Percentiles rank a stretch among this genome's conserved stretches.
These are phyloP conservation scores for Silene noctiflora DNA, from an alignment of 179 eudicot genomes.

Conservation along the genomic window DNA sequence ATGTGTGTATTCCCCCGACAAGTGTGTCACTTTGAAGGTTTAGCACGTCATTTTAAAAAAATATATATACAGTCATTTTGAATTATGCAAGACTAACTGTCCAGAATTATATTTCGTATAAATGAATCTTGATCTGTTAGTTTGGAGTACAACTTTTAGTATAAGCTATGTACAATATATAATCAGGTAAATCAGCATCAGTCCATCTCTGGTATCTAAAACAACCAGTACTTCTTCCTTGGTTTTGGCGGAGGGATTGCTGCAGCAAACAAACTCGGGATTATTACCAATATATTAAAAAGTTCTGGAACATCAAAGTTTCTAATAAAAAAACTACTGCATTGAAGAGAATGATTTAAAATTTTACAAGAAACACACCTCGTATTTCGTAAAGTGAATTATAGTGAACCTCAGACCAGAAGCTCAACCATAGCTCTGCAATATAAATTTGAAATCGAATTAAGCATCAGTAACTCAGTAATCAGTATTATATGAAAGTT, in stretches of 20 bases:
- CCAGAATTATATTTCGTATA: not conserved
- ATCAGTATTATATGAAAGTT: not conserved
- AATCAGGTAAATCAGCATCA: not conserved
- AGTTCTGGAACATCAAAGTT: not conserved
- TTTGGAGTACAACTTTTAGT: not conserved
- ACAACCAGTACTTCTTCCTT: constrained; percentile 79
- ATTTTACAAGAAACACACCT: constrained; percentile 42
- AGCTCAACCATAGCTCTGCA: constrained; percentile 89
- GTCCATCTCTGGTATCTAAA: constrained; percentile 28
- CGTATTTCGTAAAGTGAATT: constrained; percentile 71
- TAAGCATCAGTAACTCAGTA: not conserved
- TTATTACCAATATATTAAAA: not conserved
- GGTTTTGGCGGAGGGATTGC: constrained; percentile 62
- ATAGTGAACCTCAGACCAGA: constrained; percentile 96
- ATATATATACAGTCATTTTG: not conserved
- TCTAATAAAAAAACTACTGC: not conserved
- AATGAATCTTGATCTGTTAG: not conserved
- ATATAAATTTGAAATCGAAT: not conserved
- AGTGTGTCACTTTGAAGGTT: not conserved
- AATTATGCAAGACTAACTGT: not conserved
- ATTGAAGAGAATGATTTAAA: no score
- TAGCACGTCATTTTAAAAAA: not conserved
- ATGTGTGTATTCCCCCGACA: not conserved
- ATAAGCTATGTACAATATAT: constrained; percentile 20
- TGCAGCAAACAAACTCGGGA: constrained; percentile 32